A percentile compares a stretch with the other conserved stretches of the same genome.
Evolutionary conservation across 768 basidiomycete genomes (phyloP).

Genomic region (Galerina marginata): DNA sequence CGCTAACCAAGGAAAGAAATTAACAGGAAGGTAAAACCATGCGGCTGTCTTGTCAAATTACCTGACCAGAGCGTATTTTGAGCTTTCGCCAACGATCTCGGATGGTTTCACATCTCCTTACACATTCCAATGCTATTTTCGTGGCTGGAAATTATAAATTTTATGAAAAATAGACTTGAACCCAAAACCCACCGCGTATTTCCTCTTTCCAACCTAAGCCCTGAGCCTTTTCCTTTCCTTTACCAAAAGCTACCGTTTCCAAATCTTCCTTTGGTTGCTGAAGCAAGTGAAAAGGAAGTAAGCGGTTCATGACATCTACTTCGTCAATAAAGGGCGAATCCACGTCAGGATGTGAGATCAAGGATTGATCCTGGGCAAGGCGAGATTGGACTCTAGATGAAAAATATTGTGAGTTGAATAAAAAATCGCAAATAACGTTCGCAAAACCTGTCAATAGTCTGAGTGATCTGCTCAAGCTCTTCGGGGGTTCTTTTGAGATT

Average conservation of each 20-base stretch:
- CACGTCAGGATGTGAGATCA: conserved; percentile 65
- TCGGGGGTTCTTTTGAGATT: conserved; percentile 47
- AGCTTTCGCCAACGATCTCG: conserved; percentile 62
- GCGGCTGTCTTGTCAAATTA: conserved; percentile 28
- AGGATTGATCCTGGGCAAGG: conserved; percentile 66
- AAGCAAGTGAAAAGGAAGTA: conserved; percentile 82
- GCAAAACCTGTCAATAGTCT: conserved; percentile 52
- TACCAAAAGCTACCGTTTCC: conserved; percentile 39
- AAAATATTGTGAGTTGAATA: background rate
- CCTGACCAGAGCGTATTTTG: conserved; percentile 60
- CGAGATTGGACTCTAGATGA: conserved; percentile 55
- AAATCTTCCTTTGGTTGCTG: conserved; percentile 77
- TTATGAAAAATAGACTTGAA: conserved; percentile 8
- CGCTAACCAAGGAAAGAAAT: conserved; percentile 46
- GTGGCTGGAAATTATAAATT: conserved; percentile 53
- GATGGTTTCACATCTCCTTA: conserved; percentile 59
- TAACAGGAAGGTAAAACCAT: background rate
- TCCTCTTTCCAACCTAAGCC: conserved; percentile 49
- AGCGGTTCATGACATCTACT: conserved; percentile 67
- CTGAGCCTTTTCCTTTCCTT: conserved; percentile 69
- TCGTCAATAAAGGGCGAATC: conserved; percentile 71
- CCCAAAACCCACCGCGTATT: conserved; percentile 49
- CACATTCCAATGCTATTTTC: conserved; percentile 70
- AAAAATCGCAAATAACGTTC: conserved; percentile 1
- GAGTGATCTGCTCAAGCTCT: conserved; percentile 52